phyloP scores from a whole-genome alignment of 306 rosid genomes.

The Carpinus viminea region DNA sequence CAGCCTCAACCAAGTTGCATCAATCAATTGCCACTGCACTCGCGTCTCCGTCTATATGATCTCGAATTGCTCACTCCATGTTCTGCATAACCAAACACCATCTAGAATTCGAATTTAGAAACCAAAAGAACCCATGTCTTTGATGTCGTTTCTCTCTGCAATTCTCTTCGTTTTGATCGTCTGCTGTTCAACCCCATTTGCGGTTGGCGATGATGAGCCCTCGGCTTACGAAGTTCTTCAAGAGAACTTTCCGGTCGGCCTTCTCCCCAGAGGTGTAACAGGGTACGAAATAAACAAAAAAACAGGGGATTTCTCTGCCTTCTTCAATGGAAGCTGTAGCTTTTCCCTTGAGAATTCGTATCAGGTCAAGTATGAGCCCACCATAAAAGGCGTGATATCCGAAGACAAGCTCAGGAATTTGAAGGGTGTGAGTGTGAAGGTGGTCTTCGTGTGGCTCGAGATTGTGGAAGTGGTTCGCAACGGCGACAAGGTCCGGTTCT shows the following conservation, averaged over 20 bases:
- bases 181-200: slow-evolving; percentile 9
- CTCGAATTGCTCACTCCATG: neutral
- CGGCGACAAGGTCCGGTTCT: slow-evolving; percentile 42
- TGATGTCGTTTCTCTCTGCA: neutral
- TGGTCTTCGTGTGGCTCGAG: slow-evolving; percentile 52
- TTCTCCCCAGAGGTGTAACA: slow-evolving; percentile 57
- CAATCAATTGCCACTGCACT: neutral
- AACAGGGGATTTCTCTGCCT: slow-evolving; percentile 47
- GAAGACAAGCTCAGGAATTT: slow-evolving; percentile 36
- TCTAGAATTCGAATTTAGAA: no score
- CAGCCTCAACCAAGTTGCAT: neutral
- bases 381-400: slow-evolving; percentile 49
- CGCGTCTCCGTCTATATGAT: neutral
- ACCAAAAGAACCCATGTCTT: neutral
- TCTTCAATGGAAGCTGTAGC: slow-evolving; percentile 33
- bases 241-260: slow-evolving; percentile 60
- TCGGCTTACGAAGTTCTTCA: slow-evolving; percentile 56
- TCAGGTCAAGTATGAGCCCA: slow-evolving; percentile 40
- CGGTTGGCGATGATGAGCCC: neutral
- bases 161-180: slow-evolving; percentile 5
- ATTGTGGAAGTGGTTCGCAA: slow-evolving; percentile 47
- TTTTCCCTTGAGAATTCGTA: slow-evolving; percentile 39
- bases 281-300: slow-evolving; percentile 48
- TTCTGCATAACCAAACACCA: neutral
- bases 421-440: slow-evolving; percentile 55